phyloP scores from a whole-genome alignment of 805 yeast species.

The Candida koratica region DNA sequence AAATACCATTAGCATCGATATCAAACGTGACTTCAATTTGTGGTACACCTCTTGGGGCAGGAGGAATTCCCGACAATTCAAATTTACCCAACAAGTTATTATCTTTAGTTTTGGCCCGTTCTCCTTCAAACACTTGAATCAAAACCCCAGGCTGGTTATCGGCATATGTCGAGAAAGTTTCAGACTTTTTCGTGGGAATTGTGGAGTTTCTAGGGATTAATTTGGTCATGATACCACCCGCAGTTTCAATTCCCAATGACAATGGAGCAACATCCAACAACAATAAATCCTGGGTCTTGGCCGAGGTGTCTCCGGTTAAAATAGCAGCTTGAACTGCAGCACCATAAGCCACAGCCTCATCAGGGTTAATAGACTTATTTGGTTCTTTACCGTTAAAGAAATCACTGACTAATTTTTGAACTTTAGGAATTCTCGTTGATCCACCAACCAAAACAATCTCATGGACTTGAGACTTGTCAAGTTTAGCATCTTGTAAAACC shows the following conservation, averaged over 20 bases:
- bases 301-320: slow-evolving; percentile 73
- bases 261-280: slow-evolving; percentile 91
- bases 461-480: slow-evolving; percentile 80
- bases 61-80: slow-evolving; percentile 82
- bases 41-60: slow-evolving; percentile 90
- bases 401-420: slow-evolving; percentile 86
- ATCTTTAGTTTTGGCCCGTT: slow-evolving; percentile 91
- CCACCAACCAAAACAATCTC: slow-evolving; percentile 98
- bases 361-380: slow-evolving; percentile 96
- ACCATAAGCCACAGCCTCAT: slow-evolving; percentile 99
- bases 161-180: slow-evolving; percentile 92
- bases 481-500: slow-evolving; percentile 89
- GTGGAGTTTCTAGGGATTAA: slow-evolving; percentile 92
- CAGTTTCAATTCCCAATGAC: slow-evolving; percentile 93
- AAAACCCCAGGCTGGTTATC: slow-evolving; percentile 95
- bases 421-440: slow-evolving; percentile 98
- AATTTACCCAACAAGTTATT: slow-evolving; percentile 86
- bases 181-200: slow-evolving; percentile 92
- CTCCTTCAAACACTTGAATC: slow-evolving; percentile 95
- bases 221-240: slow-evolving; percentile 97
- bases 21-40: slow-evolving; percentile 89
- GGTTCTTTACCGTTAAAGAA: slow-evolving; percentile 94
- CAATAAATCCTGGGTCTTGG: slow-evolving; percentile 48
- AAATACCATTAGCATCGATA: slow-evolving; percentile 81
- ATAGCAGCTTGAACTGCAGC: slow-evolving; percentile 99